These are phyloP conservation scores for Ascochyta clinopodiicola DNA, from an alignment of 2,329 filamentous ascomycete genomes.

Conservation along the genomic window DNA sequence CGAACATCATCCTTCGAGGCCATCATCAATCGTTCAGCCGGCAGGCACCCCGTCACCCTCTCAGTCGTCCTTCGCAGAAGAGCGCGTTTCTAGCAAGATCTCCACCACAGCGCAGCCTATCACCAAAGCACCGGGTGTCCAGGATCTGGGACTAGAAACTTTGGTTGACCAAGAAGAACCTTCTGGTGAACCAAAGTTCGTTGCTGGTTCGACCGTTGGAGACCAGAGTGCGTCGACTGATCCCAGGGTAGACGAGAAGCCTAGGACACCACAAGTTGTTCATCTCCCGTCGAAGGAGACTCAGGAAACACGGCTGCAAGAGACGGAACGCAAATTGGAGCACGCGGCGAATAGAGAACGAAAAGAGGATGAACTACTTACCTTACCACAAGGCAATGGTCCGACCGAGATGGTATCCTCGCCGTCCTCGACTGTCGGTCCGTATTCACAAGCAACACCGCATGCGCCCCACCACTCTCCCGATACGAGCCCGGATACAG, in stretches of 20 bases:
- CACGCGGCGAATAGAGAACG: slow-evolving; percentile 45
- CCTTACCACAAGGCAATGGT: slow-evolving; percentile 32
- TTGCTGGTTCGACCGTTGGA: slow-evolving; percentile 42
- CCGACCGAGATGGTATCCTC: slow-evolving; percentile 51
- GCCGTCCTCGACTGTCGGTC: slow-evolving; percentile 70
- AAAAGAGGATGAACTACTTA: slow-evolving; percentile 48
- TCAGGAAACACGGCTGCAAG: slow-evolving; percentile 55
- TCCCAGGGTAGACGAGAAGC: slow-evolving; percentile 15
- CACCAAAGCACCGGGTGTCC: slow-evolving; percentile 20
- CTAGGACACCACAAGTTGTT: slow-evolving; percentile 45
- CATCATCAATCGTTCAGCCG: slow-evolving; percentile 15
- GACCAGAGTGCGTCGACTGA: slow-evolving; percentile 24
- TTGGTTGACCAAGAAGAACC: slow-evolving; percentile 22
- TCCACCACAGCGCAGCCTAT: slow-evolving; percentile 10
- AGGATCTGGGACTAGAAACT: slow-evolving; percentile 14
- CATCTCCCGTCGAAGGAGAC: slow-evolving; percentile 59
- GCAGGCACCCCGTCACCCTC: slow-evolving; percentile 18
- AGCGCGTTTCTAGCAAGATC: slow-evolving; percentile 22
- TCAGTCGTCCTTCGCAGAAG: slow-evolving; percentile 19
- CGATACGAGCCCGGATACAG: slow-evolving; percentile 76
- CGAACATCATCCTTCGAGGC: slow-evolving; percentile 13
- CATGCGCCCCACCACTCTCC: slow-evolving; percentile 71
- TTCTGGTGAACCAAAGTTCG: slow-evolving; percentile 31
- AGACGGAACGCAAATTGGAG: slow-evolving; percentile 50
- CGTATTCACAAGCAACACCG: slow-evolving; percentile 76